Conservation (phyloP, 2,329 filamentous ascomycete species). For the Pseudocercospora pini-densiflorae region DNA sequence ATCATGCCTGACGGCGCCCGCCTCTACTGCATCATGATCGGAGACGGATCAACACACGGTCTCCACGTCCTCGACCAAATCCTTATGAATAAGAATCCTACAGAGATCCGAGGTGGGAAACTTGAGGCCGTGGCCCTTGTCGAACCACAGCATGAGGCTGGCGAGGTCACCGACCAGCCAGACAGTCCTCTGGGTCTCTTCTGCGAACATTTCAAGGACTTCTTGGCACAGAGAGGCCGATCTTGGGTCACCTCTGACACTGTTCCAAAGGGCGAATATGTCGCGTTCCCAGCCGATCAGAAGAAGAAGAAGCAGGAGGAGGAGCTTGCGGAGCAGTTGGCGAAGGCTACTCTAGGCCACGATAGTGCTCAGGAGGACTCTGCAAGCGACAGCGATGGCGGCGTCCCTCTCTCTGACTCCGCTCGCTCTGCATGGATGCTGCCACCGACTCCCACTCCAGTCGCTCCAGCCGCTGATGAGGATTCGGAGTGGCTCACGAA, state of each 20-base stretch:
- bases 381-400: neutral
- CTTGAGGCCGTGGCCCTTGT: constrained; percentile 30
- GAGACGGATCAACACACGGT: constrained; percentile 62
- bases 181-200: constrained; percentile 13
- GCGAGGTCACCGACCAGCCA: constrained; percentile 1
- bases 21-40: constrained; percentile 73
- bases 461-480: neutral
- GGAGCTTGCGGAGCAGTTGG: neutral
- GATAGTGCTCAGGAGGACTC: neutral
- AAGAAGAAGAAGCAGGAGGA: constrained; percentile 1
- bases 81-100: constrained; percentile 5
- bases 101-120: constrained; percentile 9
- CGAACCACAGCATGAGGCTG: constrained; percentile 24
- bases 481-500: neutral
- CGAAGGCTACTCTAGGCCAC: neutral
- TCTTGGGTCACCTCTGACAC: constrained; percentile 29
- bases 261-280: constrained; percentile 14
- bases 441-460: neutral
- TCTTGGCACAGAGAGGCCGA: constrained; percentile 22
- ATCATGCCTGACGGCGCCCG: constrained; percentile 54
- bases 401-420: neutral
- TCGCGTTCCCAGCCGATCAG: constrained; percentile 14
- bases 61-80: constrained; percentile 28
- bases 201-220: constrained; percentile 12
- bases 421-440: neutral